Evolutionary conservation across 106 monocot species (phyloP), one percentile per base, ranked within the genome.

Genomic region (Platanthera zijinensis): DNA sequence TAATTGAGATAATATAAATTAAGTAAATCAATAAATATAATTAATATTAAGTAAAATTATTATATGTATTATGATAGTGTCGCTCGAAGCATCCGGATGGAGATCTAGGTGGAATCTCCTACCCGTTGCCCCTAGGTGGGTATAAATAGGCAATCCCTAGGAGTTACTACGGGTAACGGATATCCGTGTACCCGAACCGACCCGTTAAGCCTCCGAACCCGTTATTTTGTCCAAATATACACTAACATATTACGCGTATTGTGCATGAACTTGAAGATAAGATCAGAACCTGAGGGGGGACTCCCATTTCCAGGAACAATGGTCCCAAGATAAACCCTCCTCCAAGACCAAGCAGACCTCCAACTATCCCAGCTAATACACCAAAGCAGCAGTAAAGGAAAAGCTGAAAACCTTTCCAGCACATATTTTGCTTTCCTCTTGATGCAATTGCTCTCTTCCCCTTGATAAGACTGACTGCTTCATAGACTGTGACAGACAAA

Each of bases 321-420:
- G 89, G 82, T 9, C 89, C 86, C 70, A 89, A 78, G 71, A 89
- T 89, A 75, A 89, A 89, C 11, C 89, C 86, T 50, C 89, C 89
- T 80, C 86, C 86, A 46, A 89, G 79, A 1, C 84, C 89, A 74
- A 89, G 89, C 30, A 89, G 72, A 10, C 89, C 85, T 75, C 85
- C 86, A 63, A 89, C 82, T 12, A 86, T 84, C 4, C 89, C 86
- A 50, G 89, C 84, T 46, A 89, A 57, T 25, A 89, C 84, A 4
- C 86, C 84, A 51, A 77, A 86, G 82, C 74, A 84, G 57, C 89
- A 86, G 72, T 89, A 89, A 9, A 86, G 45, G 22, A 85, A 18
- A 11, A 83, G 84, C 48, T 89, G 86, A 75, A 80, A 86, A 3
- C 75, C 57, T 79, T 86, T 89, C 86, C 89, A 89, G n/a, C 70